A percentile compares a stretch with the other conserved stretches of the same genome.
Evolutionary conservation across 176 grass and related monocot genomes (phyloP).

Genomic region (Zizania latifolia): DNA sequence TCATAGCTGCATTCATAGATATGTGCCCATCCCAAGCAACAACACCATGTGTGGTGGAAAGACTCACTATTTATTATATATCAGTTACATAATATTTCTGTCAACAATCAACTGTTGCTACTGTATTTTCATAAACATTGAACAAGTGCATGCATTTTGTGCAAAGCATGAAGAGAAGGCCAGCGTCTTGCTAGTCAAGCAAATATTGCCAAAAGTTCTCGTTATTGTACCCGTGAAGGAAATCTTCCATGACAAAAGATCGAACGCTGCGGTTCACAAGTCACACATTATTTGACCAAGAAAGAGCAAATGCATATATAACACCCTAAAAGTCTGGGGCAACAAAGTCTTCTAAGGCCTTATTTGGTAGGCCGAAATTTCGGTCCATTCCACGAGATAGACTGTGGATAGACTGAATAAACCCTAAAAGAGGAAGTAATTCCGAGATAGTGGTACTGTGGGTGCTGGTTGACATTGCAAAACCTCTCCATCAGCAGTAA

Average conservation of each 20-base stretch:
- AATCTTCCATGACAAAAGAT: neutral
- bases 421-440: conserved; percentile 85
- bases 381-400: too few species aligned
- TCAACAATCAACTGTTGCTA: too few species aligned
- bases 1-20: too few species aligned
- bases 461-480: conserved; percentile 55
- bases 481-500: conserved; percentile 69
- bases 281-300: neutral
- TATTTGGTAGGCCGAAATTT: too few species aligned
- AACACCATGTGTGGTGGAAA: too few species aligned
- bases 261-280: neutral
- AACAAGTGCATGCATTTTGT: too few species aligned
- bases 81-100: too few species aligned
- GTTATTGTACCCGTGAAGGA: neutral
- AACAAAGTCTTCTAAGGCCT: neutral
- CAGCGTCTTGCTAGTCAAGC: neutral
- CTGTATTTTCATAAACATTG: too few species aligned
- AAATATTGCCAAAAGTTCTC: neutral
- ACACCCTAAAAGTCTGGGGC: neutral
- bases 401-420: too few species aligned
- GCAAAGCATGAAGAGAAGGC: neutral
- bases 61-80: too few species aligned
- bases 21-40: too few species aligned
- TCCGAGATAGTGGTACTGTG: conserved; percentile 69
- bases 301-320: neutral